phyloP scores from a whole-genome alignment of 2,329 filamentous ascomycete genomes.

The Fusarium burgessii region DNA sequence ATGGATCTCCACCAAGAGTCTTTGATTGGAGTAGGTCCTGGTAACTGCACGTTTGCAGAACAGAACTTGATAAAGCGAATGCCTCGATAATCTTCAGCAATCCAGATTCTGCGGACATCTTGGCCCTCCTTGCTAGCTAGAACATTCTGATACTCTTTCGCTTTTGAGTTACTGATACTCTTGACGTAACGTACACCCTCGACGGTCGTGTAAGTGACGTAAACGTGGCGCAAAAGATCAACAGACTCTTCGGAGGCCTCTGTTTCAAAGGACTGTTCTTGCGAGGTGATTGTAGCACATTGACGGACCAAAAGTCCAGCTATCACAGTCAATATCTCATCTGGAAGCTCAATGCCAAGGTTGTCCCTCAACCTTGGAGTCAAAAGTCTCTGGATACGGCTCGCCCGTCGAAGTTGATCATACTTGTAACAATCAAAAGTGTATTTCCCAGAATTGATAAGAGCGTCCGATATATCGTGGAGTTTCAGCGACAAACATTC shows the following conservation, averaged over 20 bases:
- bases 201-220: neutral
- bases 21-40: constrained; percentile 16
- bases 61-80: constrained; percentile 17
- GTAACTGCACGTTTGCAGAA: neutral
- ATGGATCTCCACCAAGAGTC: constrained; percentile 26
- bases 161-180: constrained; percentile 3
- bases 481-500: constrained; percentile 19
- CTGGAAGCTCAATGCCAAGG: constrained; percentile 11
- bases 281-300: constrained; percentile 17
- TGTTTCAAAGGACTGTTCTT: constrained; percentile 7
- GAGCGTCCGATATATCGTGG: constrained; percentile 10
- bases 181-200: constrained; percentile 26
- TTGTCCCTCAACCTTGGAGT: constrained; percentile 7
- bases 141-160: neutral
- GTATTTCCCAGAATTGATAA: constrained; percentile 17
- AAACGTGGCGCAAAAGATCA: constrained; percentile 14
- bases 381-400: constrained; percentile 3
- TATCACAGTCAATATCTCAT: constrained; percentile 17
- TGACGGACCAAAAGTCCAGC: constrained; percentile 22
- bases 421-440: constrained; percentile 11
- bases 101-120: constrained; percentile 13
- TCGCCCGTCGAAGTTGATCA: neutral
- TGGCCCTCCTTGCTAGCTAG: neutral
- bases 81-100: constrained; percentile 26
- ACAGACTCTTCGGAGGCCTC: neutral